Conservation (phyloP, 31 red algal species). For the Bonnemaisonia californica region DNA sequence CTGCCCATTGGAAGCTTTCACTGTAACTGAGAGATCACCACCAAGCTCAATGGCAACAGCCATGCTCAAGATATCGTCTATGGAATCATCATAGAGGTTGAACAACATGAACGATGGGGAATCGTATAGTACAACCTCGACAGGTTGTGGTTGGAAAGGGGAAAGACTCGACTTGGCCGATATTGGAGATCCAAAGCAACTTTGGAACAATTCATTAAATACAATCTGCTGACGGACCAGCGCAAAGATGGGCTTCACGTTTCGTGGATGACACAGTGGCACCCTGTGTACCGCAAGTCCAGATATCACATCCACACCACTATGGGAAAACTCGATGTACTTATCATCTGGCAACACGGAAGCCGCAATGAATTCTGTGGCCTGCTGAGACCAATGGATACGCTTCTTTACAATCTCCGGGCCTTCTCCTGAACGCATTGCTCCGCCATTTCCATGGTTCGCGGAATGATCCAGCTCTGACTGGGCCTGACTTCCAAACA, state of each 20-base stretch:
- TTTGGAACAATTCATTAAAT: slow-evolving; percentile 59
- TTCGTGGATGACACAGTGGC: slow-evolving; percentile 39
- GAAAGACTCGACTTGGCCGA: not conserved
- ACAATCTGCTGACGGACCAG: slow-evolving; percentile 64
- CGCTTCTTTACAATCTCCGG: slow-evolving; percentile 14
- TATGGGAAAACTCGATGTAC: slow-evolving; percentile 51
- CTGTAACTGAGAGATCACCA: slow-evolving; percentile 37
- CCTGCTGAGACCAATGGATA: slow-evolving; percentile 7
- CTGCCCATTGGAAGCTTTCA: slow-evolving; percentile 22
- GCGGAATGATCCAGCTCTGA: not conserved
- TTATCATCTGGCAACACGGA: slow-evolving; percentile 32
- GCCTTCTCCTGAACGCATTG: not conserved
- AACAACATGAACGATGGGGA: slow-evolving; percentile 54
- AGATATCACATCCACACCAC: slow-evolving; percentile 26
- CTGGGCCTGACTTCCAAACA: slow-evolving; percentile 8
- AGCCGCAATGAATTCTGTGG: slow-evolving; percentile 15
- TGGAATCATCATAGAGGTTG: slow-evolving; percentile 40
- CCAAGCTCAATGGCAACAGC: slow-evolving; percentile 45
- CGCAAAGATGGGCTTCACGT: slow-evolving; percentile 43
- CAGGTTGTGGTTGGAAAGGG: slow-evolving; percentile 20
- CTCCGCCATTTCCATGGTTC: not conserved
- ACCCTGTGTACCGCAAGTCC: slow-evolving; percentile 37
- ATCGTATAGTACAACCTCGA: slow-evolving; percentile 51
- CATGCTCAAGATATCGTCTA: slow-evolving; percentile 49
- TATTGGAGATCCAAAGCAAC: slow-evolving; percentile 36